Percentiles rank a stretch among this genome's conserved stretches.
Evolutionary conservation across 257 asterid genomes (phyloP).

Genomic region (Nicotiana tomentosiformis): DNA sequence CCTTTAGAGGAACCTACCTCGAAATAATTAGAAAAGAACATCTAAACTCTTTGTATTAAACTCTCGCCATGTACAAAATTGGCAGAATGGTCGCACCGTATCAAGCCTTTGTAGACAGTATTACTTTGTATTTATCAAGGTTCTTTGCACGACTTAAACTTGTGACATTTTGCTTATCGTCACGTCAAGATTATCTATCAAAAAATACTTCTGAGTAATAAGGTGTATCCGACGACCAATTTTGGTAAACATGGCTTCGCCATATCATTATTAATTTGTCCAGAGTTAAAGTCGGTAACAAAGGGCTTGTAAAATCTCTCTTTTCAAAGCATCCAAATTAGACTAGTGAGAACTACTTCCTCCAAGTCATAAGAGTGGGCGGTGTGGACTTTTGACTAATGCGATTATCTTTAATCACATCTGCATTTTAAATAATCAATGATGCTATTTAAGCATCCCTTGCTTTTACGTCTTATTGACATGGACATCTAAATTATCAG

Average conservation of each 20-base stretch:
- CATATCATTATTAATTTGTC: background rate
- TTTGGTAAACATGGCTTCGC: background rate
- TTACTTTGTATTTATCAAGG: background rate
- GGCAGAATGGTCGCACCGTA: background rate
- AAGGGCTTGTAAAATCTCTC: background rate
- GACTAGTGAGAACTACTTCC: background rate
- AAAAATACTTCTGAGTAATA: background rate
- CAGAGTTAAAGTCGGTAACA: background rate
- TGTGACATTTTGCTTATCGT: background rate
- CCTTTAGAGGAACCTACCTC: too few species aligned
- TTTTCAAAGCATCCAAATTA: background rate
- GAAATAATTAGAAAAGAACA: too few species aligned
- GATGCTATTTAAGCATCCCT: background rate
- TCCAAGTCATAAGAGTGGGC: background rate
- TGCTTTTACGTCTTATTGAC: constrained; percentile 3
- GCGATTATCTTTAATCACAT: background rate
- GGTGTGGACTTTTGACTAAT: constrained; percentile 9
- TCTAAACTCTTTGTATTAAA: background rate
- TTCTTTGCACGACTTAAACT: background rate
- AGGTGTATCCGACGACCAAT: background rate
- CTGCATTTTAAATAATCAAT: background rate
- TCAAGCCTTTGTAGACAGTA: background rate
- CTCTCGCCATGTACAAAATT: too few species aligned
- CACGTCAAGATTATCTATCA: background rate
- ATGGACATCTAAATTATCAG: background rate